Conservation (phyloP, 2,329 filamentous ascomycete genomes). For the Tolypocladium sp. region DNA sequence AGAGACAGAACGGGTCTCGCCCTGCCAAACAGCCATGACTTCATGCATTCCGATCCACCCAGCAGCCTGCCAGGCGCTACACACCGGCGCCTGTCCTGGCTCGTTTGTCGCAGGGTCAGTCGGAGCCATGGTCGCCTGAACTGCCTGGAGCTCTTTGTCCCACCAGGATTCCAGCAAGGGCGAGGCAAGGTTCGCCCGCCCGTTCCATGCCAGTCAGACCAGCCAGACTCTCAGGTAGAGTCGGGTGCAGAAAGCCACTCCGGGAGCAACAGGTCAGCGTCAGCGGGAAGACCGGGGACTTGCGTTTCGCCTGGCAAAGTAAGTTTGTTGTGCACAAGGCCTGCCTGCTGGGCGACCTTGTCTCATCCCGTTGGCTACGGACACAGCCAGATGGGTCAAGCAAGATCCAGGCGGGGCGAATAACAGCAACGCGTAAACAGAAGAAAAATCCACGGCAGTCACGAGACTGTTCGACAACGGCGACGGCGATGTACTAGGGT, state of each 20-base stretch:
- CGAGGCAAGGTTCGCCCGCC: neutral
- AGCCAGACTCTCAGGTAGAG: neutral
- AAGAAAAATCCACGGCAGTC: neutral
- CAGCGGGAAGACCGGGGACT: neutral
- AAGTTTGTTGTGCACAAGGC: neutral
- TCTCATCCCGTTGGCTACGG: neutral
- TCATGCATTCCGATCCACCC: constrained; percentile 23
- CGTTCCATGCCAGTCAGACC: neutral
- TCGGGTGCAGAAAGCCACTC: neutral
- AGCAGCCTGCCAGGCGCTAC: neutral
- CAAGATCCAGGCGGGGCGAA: neutral
- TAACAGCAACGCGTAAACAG: neutral
- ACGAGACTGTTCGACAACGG: neutral
- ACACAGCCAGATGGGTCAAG: neutral
- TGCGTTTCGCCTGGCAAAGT: neutral
- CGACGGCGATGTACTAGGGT: neutral
- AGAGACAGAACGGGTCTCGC: constrained; percentile 7
- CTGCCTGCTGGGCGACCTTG: neutral
- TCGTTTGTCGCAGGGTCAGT: neutral
- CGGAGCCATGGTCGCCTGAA: neutral
- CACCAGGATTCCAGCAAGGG: constrained; percentile 1
- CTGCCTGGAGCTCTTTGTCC: neutral
- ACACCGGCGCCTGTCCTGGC: neutral
- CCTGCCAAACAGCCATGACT: constrained; percentile 13
- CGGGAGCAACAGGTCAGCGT: neutral